Percentiles rank a stretch among this genome's conserved stretches.
phyloP scores from a whole-genome alignment of 1,139 yeast genomes.

The Lodderomyces oxycetoniae region DNA sequence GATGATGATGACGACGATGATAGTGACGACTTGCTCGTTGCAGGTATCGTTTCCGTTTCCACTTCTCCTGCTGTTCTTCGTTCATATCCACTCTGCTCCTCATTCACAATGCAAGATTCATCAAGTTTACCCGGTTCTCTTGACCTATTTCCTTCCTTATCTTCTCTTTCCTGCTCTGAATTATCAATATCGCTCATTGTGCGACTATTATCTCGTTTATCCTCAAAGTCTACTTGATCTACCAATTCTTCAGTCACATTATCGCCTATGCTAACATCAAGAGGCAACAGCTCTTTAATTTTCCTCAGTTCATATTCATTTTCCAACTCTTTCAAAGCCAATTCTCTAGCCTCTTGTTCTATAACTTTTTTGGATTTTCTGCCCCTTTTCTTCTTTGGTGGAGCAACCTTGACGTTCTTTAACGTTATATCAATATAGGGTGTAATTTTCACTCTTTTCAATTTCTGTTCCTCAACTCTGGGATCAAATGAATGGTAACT shows the following conservation, averaged over 20 bases:
- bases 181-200: slow-evolving; percentile 4
- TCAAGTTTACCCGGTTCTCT: no score
- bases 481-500: slow-evolving; percentile 40
- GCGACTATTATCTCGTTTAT: slow-evolving; percentile 3
- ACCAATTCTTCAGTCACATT: no score
- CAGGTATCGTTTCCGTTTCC: no score
- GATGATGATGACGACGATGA: slow-evolving; percentile 1
- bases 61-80: no score
- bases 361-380: slow-evolving; percentile 6
- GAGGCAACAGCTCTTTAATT: no score
- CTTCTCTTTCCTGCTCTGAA: slow-evolving; percentile 1
- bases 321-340: slow-evolving; percentile 1
- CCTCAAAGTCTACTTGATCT: no score
- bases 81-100: no score
- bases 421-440: slow-evolving; percentile 40
- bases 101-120: no score
- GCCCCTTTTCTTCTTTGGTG: slow-evolving; percentile 9
- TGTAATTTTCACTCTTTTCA: slow-evolving; percentile 23
- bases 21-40: slow-evolving; percentile 6
- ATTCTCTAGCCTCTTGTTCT: slow-evolving; percentile 3
- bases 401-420: slow-evolving; percentile 15
- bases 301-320: slow-evolving; percentile 1
- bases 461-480: slow-evolving; percentile 25
- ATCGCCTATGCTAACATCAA: no score
- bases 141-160: no score